A percentile compares a stretch with the other conserved stretches of the same genome.
phyloP scores from a whole-genome alignment of 2,329 filamentous ascomycete species.

The Xenosphaeropsis pyriputrescens region DNA sequence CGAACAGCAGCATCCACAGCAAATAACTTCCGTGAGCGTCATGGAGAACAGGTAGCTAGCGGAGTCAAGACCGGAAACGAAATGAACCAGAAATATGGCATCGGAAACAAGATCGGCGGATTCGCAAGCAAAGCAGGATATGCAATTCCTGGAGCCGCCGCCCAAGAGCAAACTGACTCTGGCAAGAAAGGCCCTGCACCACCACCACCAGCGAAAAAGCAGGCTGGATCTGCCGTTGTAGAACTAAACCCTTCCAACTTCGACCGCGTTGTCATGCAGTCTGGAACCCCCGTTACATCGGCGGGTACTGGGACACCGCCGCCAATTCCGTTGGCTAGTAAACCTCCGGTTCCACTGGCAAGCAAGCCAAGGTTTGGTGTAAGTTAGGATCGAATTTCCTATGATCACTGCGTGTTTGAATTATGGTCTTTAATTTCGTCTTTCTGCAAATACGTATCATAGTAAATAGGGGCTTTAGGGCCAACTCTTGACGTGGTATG shows the following conservation, averaged over 20 bases:
- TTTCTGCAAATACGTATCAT: too few relatives aligned
- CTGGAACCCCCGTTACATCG: slow-evolving; percentile 52
- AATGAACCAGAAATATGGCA: slow-evolving; percentile 17
- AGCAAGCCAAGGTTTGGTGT: slow-evolving; percentile 19
- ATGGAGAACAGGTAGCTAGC: slow-evolving; percentile 40
- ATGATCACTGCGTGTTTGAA: too few relatives aligned
- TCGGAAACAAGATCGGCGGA: slow-evolving; percentile 14
- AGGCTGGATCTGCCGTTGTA: slow-evolving; percentile 6
- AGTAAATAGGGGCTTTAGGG: too few relatives aligned
- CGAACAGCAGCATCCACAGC: slow-evolving; percentile 33
- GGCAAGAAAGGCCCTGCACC: slow-evolving; percentile 21
- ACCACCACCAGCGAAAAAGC: slow-evolving; percentile 18
- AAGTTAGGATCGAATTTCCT: slow-evolving; percentile 8
- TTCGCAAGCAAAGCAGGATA: slow-evolving; percentile 5
- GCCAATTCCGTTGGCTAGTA: slow-evolving; percentile 11
- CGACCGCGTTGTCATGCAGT: slow-evolving; percentile 64
- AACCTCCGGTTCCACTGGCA: slow-evolving; percentile 6
- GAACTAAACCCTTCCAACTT: slow-evolving; percentile 44
- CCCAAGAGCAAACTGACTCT: background rate
- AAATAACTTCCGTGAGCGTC: slow-evolving; percentile 42
- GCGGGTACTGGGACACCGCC: slow-evolving; percentile 5
- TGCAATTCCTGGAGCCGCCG: background rate
- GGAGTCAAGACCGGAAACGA: slow-evolving; percentile 28
- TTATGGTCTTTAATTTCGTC: too few relatives aligned
- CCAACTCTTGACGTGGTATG: too few relatives aligned